Evolutionary conservation across 164 flowering plant species (phyloP), one percentile per base, ranked within the genome.

Genomic region (Tinospora cordifolia): DNA sequence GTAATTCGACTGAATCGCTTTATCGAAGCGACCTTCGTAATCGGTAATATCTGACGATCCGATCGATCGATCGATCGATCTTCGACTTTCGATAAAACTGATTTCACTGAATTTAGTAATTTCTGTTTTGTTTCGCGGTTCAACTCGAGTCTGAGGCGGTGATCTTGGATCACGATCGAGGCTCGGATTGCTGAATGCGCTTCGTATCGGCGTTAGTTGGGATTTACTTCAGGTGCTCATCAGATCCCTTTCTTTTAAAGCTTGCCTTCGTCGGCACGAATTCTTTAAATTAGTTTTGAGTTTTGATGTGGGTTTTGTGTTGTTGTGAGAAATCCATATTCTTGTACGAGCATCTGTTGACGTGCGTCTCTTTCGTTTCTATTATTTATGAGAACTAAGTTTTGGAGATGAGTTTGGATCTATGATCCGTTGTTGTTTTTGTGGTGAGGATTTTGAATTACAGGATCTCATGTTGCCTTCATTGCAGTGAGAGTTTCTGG

Each of bases 141-240:
- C 7, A 54, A n/a, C 59, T 54, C 59, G 59, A 54, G 2, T 54
- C 24, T 19, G 24, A 12, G 36, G 36, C 36, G 36, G 21, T 14
- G 59, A 14, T 54, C 59, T 54, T 54, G 59, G n/a, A 14, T 54
- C 59, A 14, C 25, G 17, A 60, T 60, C 63, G 46, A 36, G 44
- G 11, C n/a, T 64, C 38, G 67, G 44, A 34, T 9, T 19, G 10
- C 15, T 21, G 47, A 65, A 25, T 24, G 59, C 59, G 66, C 21
- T 65, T 38, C 21, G 19, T 27, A 65, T 38, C 24, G 38, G 2
- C 4, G 39, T 11, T 26, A 8, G n/a, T 38, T 62, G 4, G 65
- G 39, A 13, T 26, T 62, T 27, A 21, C 21, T 54, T 54, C 68
- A 47, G 68, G 67, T 71, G 62, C 44, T 65, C 47, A 34, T 60